Evolutionary conservation across 2,329 filamentous ascomycete species (phyloP), one percentile per base, ranked within the genome.

Genomic region (Penicillium sclerotigenum): DNA sequence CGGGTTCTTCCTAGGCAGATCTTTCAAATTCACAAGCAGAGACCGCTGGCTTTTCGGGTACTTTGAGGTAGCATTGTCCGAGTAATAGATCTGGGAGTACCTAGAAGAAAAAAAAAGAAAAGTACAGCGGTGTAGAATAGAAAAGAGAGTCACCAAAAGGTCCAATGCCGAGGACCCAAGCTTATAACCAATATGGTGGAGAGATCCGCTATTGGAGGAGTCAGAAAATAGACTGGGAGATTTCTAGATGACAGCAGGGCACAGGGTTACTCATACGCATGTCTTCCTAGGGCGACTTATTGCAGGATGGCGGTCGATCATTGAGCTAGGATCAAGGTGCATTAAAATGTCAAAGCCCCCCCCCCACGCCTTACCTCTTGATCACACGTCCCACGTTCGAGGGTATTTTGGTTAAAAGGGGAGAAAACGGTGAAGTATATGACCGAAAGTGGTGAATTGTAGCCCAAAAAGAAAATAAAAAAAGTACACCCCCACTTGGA

Each of bases 271-370:
- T 65, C 66, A 71, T 71, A 67, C 65, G 68, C 67, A 64, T 65
- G 68, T 68, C 62, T 62, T 61, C 60, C 62, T 58, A 68, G 61
- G 63, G 62, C 64, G 63, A 69, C 60, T 69, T 68, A 71, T 72
- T 71, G 69, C 69, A 71, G 67, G 66, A 70, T 67, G 65, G 66
- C 62, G 67, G 68, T 65, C 67, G 70, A 72, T 72, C 70, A 68
- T 69, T 59, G 68, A 68, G 64, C 67, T 67, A 69, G 62, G 65
- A 66, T 67, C 59, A 60, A 64, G 63, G 57, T 64, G 63, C 62
- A 64, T 65, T 55, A 54, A 60, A 58, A 58, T 59, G 57, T 63
- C 58, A 61, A 65, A 60, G 60, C 59, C 61, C 52, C 47, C 45
- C 31, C 47, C 47, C 52, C 49, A 56, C 52, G 47, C 59, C 59